Evolutionary conservation across 2,329 filamentous ascomycete genomes (phyloP).

Genomic region (Sarocladiaceae sp.): DNA sequence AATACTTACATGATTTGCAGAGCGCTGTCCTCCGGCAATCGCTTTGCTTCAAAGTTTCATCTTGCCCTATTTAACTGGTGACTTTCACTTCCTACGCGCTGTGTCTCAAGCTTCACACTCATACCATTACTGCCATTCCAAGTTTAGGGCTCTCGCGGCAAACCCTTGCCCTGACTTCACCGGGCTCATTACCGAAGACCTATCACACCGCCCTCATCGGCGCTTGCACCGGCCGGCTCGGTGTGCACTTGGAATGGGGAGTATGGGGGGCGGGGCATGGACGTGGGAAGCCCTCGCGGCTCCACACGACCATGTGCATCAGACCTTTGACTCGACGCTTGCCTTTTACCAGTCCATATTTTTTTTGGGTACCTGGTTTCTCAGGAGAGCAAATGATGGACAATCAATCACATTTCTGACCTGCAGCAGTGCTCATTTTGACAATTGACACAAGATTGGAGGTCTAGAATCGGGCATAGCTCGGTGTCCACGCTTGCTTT

Average conservation of each 20-base stretch:
- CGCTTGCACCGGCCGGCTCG: not conserved
- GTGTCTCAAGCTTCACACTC: too few species aligned
- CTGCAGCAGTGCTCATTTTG: too few species aligned
- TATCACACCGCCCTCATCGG: not conserved
- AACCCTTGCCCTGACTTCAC: slow-evolving; percentile 2
- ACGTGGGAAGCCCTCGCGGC: not conserved
- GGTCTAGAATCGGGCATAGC: too few species aligned
- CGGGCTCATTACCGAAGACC: not conserved
- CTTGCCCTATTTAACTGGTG: not conserved
- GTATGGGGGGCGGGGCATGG: not conserved
- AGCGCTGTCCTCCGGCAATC: not conserved
- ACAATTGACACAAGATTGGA: too few species aligned
- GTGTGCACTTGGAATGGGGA: not conserved
- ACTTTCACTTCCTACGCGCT: too few species aligned
- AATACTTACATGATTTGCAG: slow-evolving; percentile 4
- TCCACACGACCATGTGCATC: not conserved
- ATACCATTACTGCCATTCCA: too few species aligned
- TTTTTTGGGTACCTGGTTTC: too few species aligned
- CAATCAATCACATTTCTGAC: too few species aligned
- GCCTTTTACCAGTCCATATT: not conserved
- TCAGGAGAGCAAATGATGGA: too few species aligned
- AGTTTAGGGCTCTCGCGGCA: not conserved
- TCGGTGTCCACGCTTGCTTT: too few species aligned
- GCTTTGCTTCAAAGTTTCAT: not conserved
- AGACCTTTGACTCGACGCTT: not conserved